Base-by-base conservation (phyloP, 2,329 filamentous ascomycete species). In the Pochonia chlamydosporia region DNA sequence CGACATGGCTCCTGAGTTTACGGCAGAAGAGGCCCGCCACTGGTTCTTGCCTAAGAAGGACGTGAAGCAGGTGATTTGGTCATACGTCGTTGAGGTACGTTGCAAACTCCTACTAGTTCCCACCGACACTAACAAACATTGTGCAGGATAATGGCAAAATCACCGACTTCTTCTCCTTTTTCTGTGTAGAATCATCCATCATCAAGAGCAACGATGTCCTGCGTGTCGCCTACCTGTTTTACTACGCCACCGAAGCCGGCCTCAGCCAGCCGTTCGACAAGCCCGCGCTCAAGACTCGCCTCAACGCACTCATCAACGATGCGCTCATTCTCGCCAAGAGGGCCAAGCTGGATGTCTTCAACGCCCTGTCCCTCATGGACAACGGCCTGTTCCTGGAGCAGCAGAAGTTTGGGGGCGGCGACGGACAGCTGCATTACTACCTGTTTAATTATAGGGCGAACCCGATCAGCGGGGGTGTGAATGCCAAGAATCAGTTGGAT, bases 151-250 rank as follows among this genome's bases (percentile, higher is more conserved):
- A 81, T 40, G 82, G 84, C 43, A 79, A 87, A 52, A 88, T 99
- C 61, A 96, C 89, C 31, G 93, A 99, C 68, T 96, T 96, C 71
- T 86, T 96, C 71, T 96, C 90, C 31, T 99, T 97, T 72, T 99
- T 97, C 75, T 84, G 83, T 62, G 84, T 99, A 28, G 90, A 96
- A 64, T 96, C 90, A 14, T 93, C 89, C 2, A 87, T 96, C 49
- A 95, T 99, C 59, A 84, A 85, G 56, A 82, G 89, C 61, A 72
- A 95, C 70, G 78, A 82, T 50, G 81, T 82, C 48, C 83, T 99
- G 59, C 86, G 85, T 55, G 93, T 92, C 3, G 93, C 93, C 25
- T 99, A 99, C 68, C 79, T 97, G 47, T 99, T 92, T 73, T 99
- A 99, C 76, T 99, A 99, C 64, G 93, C 88, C 48, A 87, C 86